These are phyloP conservation scores for Populus trichocarpa DNA, from an alignment of 441 rosid species.

Conservation along the genomic window DNA sequence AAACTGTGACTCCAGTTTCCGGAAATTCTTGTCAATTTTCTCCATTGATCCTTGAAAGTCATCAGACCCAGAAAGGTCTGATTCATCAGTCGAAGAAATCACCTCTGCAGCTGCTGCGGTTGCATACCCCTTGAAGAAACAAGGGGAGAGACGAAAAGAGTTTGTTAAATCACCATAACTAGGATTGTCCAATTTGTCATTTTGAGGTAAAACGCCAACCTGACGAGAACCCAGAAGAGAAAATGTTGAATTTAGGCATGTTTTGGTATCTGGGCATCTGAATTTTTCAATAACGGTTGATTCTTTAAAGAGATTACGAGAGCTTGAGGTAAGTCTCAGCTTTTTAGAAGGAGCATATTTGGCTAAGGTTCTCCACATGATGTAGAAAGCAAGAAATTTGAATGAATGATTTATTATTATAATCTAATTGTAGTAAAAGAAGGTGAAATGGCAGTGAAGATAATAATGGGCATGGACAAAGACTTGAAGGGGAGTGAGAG, in stretches of 20 bases:
- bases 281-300: slow-evolving; percentile 10
- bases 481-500: neutral
- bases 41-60: slow-evolving; percentile 54
- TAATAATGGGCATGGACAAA: neutral
- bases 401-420: neutral
- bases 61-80: slow-evolving; percentile 68
- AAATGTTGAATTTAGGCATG: slow-evolving; percentile 18
- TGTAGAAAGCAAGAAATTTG: slow-evolving; percentile 8
- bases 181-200: slow-evolving; percentile 19
- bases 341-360: slow-evolving; percentile 43
- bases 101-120: slow-evolving; percentile 52
- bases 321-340: slow-evolving; percentile 28
- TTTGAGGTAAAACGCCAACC: slow-evolving; percentile 23
- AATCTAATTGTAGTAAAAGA: neutral
- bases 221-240: slow-evolving; percentile 20
- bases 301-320: slow-evolving; percentile 1
- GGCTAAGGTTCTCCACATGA: slow-evolving; percentile 76
- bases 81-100: slow-evolving; percentile 58
- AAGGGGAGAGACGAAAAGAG: slow-evolving; percentile 19
- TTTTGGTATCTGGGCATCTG: slow-evolving; percentile 13
- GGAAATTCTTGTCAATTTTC: slow-evolving; percentile 37
- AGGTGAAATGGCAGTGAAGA: neutral
- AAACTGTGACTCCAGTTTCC: slow-evolving; percentile 24
- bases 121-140: slow-evolving; percentile 35
- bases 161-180: slow-evolving; percentile 17